phyloP scores from a whole-genome alignment of 257 asterid species.

The Primulina huaijiensis region DNA sequence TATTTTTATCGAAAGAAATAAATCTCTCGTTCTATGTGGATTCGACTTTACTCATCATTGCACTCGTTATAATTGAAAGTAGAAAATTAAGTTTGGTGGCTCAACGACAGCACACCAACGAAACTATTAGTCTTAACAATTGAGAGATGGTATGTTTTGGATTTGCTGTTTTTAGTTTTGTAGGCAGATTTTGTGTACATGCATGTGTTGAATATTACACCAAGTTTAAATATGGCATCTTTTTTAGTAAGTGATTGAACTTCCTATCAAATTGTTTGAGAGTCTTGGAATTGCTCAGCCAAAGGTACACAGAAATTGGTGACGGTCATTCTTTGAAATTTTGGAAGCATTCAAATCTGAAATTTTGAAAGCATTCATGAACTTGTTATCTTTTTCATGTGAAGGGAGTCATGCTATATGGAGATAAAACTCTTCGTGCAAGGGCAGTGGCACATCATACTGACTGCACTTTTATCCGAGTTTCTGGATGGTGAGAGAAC shows the following conservation, averaged over 20 bases:
- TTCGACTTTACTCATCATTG: too few relatives aligned
- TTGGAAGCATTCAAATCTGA: constrained; percentile 3
- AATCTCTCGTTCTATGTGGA: too few relatives aligned
- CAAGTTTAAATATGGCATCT: constrained; percentile 14
- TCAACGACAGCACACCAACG: too few relatives aligned
- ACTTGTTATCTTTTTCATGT: constrained; percentile 21
- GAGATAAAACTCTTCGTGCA: constrained; percentile 62
- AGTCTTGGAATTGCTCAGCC: constrained; percentile 70
- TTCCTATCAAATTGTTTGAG: constrained; percentile 61
- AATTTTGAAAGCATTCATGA: constrained; percentile 12
- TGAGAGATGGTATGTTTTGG: neutral
- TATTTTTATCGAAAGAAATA: too few relatives aligned
- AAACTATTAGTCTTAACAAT: neutral
- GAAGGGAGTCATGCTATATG: constrained; percentile 59
- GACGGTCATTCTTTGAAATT: constrained; percentile 2
- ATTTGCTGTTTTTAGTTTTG: neutral
- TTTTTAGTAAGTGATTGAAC: constrained; percentile 52
- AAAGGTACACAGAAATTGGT: constrained; percentile 45
- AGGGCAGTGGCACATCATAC: constrained; percentile 70
- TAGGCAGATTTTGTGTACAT: neutral
- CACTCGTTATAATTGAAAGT: too few relatives aligned
- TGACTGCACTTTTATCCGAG: constrained; percentile 58
- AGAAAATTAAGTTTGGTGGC: too few relatives aligned
- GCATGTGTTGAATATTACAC: neutral
- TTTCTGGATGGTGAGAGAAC: constrained; percentile 88